Base-by-base conservation (phyloP, 2,329 filamentous ascomycete genomes). In the Bipolaris bicolor region DNA sequence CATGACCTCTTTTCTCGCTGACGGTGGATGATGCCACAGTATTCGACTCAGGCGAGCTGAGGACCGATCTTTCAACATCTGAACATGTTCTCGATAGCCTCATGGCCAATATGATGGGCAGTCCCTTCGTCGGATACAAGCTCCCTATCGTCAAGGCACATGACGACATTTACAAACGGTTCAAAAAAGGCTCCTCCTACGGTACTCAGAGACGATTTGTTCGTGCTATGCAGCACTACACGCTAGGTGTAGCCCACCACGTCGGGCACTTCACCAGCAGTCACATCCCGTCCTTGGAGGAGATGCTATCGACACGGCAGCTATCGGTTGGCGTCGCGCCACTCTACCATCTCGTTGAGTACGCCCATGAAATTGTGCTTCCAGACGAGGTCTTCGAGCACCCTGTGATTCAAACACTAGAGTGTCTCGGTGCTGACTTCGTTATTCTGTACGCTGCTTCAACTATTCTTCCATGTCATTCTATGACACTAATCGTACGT, bases 161-260 rank as follows among this genome's bases (percentile, higher is more conserved):
- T 43, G 40, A 43, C 22, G 40, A 43, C 13, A 13, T 43, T 22
- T 43, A 43, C 40, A 43, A 43, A 26, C 40, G 40, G 22, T 26
- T 43, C 40, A 6, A 43, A 43, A 26, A 43, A 26, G 40, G 40
- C 5, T 24, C 40, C 22, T 43, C 40, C 6, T 43, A 43, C 40
- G 22, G 40, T 26, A 43, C 40, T 22, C 40, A 43, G 40, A 43
- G 40, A 43, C 40, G 40, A 43, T 43, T 43, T 43, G 40, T 43
- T 26, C 40, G 40, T 43, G 40, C 40, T 43, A 43, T 43, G 40
- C 40, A 43, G 20, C 40, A 43, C 40, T 43, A 43, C 40, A 26
- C 40, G 22, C 22, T 43, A 43, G 40, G 40, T 43, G 40, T 43
- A 43, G 40, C 40, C 13, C 40, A 43, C 40, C 40, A 43, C 40